Base-by-base conservation (phyloP, 352 stramenopile genomes). In the Aphanomyces invadans region DNA sequence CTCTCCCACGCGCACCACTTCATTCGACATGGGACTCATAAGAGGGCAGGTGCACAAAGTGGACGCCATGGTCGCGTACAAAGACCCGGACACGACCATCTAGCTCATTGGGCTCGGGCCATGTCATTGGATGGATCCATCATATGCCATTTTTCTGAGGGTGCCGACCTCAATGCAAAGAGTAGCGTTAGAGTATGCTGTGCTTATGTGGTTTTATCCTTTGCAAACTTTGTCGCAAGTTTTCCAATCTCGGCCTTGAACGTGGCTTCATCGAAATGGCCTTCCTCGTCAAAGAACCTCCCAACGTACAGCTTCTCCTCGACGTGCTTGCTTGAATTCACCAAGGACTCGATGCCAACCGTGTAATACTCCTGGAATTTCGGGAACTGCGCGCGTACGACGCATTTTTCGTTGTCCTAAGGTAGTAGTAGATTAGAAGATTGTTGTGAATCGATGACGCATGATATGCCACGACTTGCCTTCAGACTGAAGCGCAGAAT, bases 1-100 rank as follows among this genome's bases (percentile, higher is more conserved):
- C n/a, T n/a, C n/a, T 52, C 31, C 29, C 0, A 23, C 2, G n/a
- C n/a, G 33, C n/a, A 46, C 32, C 1, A 21, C 69, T 49, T 72
- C 68, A 69, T 59, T 68, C 70, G 25, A 70, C 59, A 69, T 71
- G 71, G 68, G 12, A n/a, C 36, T 65, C 4, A 9, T 26, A 5
- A 52, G 12, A 7, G 19, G 9, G 49, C 29, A 97, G 89, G 83
- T 99, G 61, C 97, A 99, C 83, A 98, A 98, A 72, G 90, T 99
- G 36, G 95, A 99, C 68, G 96, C 95, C 10, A 96, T 98, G 77
- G 97, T 99, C 55, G 90, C 96, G 29, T 99, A 99, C 81, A 97
- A 98, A 74, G 90, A 95, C 61, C 84, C 86, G 38, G 83, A 95
- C 71, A 73, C 45, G 80, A 95, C 69, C 64, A 44, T 54, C 36